These are phyloP conservation scores for Apiospora pterosperma DNA, from an alignment of 2,329 filamentous ascomycete genomes.

Conservation along the genomic window DNA sequence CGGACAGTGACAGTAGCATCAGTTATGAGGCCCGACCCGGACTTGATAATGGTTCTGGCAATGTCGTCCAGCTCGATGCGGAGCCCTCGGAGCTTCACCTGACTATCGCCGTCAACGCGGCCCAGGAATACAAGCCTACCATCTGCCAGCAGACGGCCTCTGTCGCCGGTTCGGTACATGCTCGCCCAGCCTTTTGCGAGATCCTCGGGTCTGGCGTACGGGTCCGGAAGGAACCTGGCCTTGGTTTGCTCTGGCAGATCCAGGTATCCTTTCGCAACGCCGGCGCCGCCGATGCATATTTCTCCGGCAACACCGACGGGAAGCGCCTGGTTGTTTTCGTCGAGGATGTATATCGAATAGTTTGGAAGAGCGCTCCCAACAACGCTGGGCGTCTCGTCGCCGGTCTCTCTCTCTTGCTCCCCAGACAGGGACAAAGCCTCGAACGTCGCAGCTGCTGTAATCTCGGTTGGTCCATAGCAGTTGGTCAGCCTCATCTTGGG, in stretches of 20 bases:
- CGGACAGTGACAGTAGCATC: no score
- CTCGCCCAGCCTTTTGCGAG: not conserved
- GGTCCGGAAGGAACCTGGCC: not conserved
- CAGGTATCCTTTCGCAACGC: not conserved
- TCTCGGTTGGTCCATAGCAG: slow-evolving; percentile 15
- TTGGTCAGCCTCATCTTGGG: slow-evolving; percentile 13
- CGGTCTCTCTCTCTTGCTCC: no score
- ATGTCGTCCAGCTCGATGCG: slow-evolving; percentile 36
- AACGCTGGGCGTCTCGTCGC: no score
- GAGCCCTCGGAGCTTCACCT: slow-evolving; percentile 24
- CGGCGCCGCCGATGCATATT: not conserved
- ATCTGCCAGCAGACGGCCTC: not conserved
- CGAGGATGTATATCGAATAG: slow-evolving; percentile 15
- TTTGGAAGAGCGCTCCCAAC: no score
- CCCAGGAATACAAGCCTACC: not conserved
- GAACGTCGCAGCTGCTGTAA: slow-evolving; percentile 7
- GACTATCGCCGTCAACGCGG: slow-evolving; percentile 33
- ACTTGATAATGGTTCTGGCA: no score
- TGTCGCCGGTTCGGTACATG: not conserved
- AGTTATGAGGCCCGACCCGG: no score
- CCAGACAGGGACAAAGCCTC: no score
- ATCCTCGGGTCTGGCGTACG: not conserved
- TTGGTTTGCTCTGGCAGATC: not conserved
- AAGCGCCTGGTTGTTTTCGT: slow-evolving; percentile 15
- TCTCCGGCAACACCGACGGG: slow-evolving; percentile 15